Evolutionary conservation across 495 filamentous ascomycete species (phyloP), one percentile per base, ranked within the genome.

Genomic region (Trichocladium uniseriatum): DNA sequence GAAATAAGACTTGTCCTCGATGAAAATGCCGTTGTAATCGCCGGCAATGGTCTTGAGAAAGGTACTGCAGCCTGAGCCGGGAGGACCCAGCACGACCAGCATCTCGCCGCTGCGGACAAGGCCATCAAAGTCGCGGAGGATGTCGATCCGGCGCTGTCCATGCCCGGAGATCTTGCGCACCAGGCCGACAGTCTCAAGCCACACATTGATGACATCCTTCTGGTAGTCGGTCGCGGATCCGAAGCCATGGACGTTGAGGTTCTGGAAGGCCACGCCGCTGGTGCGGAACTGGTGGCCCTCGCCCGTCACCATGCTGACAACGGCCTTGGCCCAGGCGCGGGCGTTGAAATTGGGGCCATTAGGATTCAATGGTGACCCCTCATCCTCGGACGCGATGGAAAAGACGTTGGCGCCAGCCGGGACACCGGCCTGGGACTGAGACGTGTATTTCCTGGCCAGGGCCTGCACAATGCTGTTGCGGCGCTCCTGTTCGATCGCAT

Each of bases 21-120:
- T 65, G 54, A 72, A 81, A 37, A 88, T 79, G 41, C 86, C 86
- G 50, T 83, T 77, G 5, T 82, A 84, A 60, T 89, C 83, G 18
- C 86, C 86, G 3, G 84, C 76, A 52, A 92, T 82, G 0, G 86
- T 83, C 64, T 90, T 90, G 21, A 92, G 67, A 22, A 92, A 77
- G 1, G 87, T 90, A 15, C 81, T 83, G 59, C 87, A 89, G 34
- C 87, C 87, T 54, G 80, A 75, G 34, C 87, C 87, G 3, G 87
- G 87, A 38, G 83, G 80, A 16, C 87, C 87, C 19, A 92, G 67
- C 0, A 89, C 87, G 2, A 89, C 76, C 8, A 87, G 56, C 84
- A 92, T 88, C 69, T 90, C 87, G 16, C 87, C 87, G 55, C 74
- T 79, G 43, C 73, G 69, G 10, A 90, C 78, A n/a, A 90, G 55